Conservation (phyloP, 495 filamentous ascomycete species). For the Collariella sp. region DNA sequence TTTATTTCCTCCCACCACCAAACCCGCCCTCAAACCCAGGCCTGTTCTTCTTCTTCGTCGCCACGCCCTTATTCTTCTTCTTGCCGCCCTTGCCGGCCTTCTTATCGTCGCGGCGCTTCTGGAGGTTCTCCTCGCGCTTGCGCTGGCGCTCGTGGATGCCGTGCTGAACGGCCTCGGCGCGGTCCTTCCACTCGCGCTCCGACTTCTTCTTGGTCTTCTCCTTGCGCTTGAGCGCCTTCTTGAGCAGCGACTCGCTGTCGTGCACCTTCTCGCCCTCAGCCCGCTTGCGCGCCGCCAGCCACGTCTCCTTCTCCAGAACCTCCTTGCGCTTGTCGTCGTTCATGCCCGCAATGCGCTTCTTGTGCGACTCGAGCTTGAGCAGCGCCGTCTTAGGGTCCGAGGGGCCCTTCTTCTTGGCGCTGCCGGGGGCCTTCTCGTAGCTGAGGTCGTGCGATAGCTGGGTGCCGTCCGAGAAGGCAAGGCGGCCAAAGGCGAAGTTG, state of each 20-base stretch:
- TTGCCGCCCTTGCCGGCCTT: slow-evolving; percentile 42
- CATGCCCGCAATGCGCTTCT: slow-evolving; percentile 58
- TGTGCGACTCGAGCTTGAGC: slow-evolving; percentile 61
- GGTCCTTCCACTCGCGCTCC: slow-evolving; percentile 79
- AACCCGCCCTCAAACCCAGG: slow-evolving; percentile 86
- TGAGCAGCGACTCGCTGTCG: slow-evolving; percentile 79
- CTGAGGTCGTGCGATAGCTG: slow-evolving; percentile 58
- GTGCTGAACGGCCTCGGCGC: slow-evolving; percentile 65
- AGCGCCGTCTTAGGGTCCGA: slow-evolving; percentile 70
- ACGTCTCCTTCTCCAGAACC: slow-evolving; percentile 84
- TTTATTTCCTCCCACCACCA: slow-evolving; percentile 41
- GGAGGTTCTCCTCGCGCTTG: slow-evolving; percentile 82
- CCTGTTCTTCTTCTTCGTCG: slow-evolving; percentile 48
- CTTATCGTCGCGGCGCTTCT: slow-evolving; percentile 73
- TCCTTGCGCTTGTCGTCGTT: slow-evolving; percentile 71
- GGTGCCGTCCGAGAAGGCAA: slow-evolving; percentile 79
- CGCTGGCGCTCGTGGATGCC: slow-evolving; percentile 70
- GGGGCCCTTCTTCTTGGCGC: slow-evolving; percentile 59
- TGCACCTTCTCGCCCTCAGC: slow-evolving; percentile 85
- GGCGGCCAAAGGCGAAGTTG: slow-evolving; percentile 76
- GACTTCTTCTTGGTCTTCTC: slow-evolving; percentile 84
- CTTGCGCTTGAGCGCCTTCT: slow-evolving; percentile 92
- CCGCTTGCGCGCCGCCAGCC: slow-evolving; percentile 83
- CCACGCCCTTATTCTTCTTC: slow-evolving; percentile 55
- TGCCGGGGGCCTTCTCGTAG: slow-evolving; percentile 39